A percentile compares a stretch with the other conserved stretches of the same genome.
These are phyloP conservation scores for Hypoxylon cercidicola DNA, from an alignment of 495 filamentous ascomycete genomes.

Conservation along the genomic window DNA sequence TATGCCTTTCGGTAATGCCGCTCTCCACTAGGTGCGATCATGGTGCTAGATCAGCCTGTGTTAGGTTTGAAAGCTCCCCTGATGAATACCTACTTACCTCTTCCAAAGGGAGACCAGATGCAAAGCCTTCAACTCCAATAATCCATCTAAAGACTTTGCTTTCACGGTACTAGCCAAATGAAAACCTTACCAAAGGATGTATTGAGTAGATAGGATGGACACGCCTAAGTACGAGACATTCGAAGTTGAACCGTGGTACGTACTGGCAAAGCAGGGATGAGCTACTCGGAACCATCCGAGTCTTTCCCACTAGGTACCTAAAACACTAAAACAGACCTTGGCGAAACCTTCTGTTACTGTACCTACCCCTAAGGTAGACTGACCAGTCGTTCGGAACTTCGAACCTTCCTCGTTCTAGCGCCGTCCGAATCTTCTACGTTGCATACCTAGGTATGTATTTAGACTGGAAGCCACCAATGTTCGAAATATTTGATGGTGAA, in stretches of 20 bases:
- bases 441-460: too few species aligned
- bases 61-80: neutral
- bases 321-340: too few species aligned
- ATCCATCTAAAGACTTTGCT: neutral
- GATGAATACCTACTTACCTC: neutral
- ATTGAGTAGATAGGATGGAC: neutral
- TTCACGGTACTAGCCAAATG: neutral
- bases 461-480: too few species aligned
- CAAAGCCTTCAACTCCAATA: neutral
- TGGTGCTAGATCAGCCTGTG: neutral
- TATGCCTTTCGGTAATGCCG: neutral
- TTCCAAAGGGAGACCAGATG: neutral
- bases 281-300: constrained; percentile 22
- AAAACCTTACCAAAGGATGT: too few species aligned
- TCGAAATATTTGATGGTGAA: too few species aligned
- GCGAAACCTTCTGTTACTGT: too few species aligned
- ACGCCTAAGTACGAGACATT: too few species aligned
- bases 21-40: constrained; percentile 3
- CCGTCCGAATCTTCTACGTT: too few species aligned
- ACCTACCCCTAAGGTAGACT: too few species aligned
- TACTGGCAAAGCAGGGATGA: constrained; percentile 17
- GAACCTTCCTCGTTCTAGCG: too few species aligned
- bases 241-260: neutral
- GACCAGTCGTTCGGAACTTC: too few species aligned
- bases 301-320: neutral